Percentiles rank a stretch among this genome's conserved stretches.
Evolutionary conservation across 768 basidiomycete species (phyloP).

Genomic region (Sistotremastrum suecicum): DNA sequence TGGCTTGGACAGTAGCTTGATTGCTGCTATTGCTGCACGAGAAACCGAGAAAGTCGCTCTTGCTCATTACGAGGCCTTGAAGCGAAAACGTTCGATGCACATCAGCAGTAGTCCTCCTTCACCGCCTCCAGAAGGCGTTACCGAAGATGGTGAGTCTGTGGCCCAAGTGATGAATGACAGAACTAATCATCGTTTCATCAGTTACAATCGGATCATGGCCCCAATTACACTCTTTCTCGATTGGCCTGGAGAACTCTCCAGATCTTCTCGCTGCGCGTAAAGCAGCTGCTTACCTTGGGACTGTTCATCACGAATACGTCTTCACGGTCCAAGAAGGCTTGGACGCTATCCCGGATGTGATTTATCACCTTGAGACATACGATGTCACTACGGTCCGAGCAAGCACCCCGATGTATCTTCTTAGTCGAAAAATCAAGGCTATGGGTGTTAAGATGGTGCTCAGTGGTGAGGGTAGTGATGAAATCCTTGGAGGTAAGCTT

Average conservation of each 20-base stretch:
- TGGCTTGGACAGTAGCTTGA: constrained; percentile 90
- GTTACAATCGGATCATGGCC: constrained; percentile 83
- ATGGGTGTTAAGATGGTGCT: constrained; percentile 99
- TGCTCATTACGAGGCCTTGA: constrained; percentile 61
- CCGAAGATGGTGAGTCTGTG: constrained; percentile 37
- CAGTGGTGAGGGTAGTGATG: constrained; percentile 94
- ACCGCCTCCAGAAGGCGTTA: constrained; percentile 26
- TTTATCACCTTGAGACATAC: constrained; percentile 96
- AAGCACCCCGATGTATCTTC: constrained; percentile 96
- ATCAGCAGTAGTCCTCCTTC: constrained; percentile 40
- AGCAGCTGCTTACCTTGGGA: constrained; percentile 86
- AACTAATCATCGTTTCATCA: constrained; percentile 13
- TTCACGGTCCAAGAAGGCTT: constrained; percentile 98
- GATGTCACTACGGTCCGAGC: constrained; percentile 98
- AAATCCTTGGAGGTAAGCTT: constrained; percentile 78
- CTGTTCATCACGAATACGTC: constrained; percentile 92
- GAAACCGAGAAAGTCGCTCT: constrained; percentile 87
- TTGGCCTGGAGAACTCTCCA: constrained; percentile 89
- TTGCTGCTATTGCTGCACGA: constrained; percentile 86
- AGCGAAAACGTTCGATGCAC: constrained; percentile 38
- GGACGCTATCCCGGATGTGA: constrained; percentile 94
- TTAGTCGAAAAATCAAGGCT: constrained; percentile 96
- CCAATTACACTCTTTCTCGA: constrained; percentile 92
- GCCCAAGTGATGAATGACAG: background rate
- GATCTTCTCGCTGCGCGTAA: constrained; percentile 90